These are phyloP conservation scores for Leccinum subtestaceum DNA, from an alignment of 768 basidiomycete genomes.

Conservation along the genomic window DNA sequence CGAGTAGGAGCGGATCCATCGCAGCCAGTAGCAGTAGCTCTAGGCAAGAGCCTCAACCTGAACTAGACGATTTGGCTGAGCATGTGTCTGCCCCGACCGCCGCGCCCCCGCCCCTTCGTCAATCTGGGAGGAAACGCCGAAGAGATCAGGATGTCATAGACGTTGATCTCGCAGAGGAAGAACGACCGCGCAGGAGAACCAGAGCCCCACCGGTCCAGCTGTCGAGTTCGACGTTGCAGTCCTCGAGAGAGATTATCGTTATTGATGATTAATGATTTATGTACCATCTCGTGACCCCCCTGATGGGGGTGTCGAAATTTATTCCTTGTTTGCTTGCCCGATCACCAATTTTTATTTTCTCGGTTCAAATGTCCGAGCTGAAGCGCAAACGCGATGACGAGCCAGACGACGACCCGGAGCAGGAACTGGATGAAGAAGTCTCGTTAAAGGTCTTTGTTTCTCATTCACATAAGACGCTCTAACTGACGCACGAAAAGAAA, in stretches of 20 bases:
- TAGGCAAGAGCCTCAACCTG: constrained; percentile 13
- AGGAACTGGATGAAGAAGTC: constrained; percentile 1
- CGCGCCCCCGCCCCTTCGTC: neutral
- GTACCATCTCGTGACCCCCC: neutral
- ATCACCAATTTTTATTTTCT: neutral
- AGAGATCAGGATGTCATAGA: constrained; percentile 28
- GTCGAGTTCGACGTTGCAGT: too few species aligned
- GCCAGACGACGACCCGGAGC: neutral
- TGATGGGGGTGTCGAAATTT: constrained; percentile 11
- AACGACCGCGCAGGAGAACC: constrained; percentile 20
- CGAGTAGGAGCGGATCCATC: constrained; percentile 3
- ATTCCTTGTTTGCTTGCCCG: neutral
- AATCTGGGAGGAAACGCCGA: constrained; percentile 37
- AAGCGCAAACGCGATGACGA: constrained; percentile 28
- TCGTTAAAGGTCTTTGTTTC: constrained; percentile 15
- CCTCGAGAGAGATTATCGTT: constrained; percentile 43
- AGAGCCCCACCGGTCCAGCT: constrained; percentile 2
- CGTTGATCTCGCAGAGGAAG: constrained; percentile 32
- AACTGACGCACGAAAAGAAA: constrained; percentile 15
- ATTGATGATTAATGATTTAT: constrained; percentile 28
- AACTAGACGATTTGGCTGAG: constrained; percentile 33
- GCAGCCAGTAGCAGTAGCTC: constrained; percentile 14
- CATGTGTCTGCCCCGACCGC: constrained; percentile 14
- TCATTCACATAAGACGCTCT: neutral
- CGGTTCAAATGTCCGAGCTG: constrained; percentile 21